These are phyloP conservation scores for Sporothrix globosa DNA, from an alignment of 2,329 filamentous ascomycete genomes.

Conservation along the genomic window DNA sequence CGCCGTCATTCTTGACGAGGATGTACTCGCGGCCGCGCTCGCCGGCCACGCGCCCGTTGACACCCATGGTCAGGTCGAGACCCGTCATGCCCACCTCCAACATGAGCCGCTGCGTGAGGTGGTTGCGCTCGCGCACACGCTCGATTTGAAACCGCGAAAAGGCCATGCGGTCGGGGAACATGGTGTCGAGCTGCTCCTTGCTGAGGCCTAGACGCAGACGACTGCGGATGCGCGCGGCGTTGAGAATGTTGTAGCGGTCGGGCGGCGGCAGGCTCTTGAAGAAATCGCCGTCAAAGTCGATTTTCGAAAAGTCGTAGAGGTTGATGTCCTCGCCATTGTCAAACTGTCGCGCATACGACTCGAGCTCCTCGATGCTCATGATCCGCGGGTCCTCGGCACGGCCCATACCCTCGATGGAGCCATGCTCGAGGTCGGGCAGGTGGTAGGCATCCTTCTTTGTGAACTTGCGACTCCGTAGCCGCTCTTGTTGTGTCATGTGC, in stretches of 20 bases:
- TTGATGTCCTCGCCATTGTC: slow-evolving; percentile 89
- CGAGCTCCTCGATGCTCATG: slow-evolving; percentile 92
- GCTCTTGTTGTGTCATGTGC: slow-evolving; percentile 76
- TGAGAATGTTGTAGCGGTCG: slow-evolving; percentile 96
- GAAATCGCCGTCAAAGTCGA: slow-evolving; percentile 95
- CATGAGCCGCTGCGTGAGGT: slow-evolving; percentile 94
- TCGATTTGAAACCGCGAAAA: slow-evolving; percentile 98
- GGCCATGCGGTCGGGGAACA: slow-evolving; percentile 98
- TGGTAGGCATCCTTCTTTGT: slow-evolving; percentile 94
- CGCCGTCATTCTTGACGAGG: slow-evolving; percentile 90
- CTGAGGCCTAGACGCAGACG: slow-evolving; percentile 92
- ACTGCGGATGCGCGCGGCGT: slow-evolving; percentile 85
- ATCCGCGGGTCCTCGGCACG: slow-evolving; percentile 90
- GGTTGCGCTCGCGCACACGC: slow-evolving; percentile 86
- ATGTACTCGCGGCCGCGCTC: slow-evolving; percentile 95
- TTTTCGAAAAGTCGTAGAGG: slow-evolving; percentile 96
- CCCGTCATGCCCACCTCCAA: slow-evolving; percentile 87
- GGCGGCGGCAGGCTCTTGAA: slow-evolving; percentile 87
- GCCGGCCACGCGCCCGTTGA: slow-evolving; percentile 74
- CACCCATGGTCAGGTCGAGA: slow-evolving; percentile 69
- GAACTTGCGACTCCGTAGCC: slow-evolving; percentile 74
- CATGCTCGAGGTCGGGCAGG: slow-evolving; percentile 78
- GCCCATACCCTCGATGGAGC: slow-evolving; percentile 80
- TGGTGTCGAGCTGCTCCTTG: slow-evolving; percentile 91
- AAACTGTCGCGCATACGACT: slow-evolving; percentile 92